Base-by-base conservation (phyloP, 73 alveolate species). In the Symbiodinium pilosum region DNA sequence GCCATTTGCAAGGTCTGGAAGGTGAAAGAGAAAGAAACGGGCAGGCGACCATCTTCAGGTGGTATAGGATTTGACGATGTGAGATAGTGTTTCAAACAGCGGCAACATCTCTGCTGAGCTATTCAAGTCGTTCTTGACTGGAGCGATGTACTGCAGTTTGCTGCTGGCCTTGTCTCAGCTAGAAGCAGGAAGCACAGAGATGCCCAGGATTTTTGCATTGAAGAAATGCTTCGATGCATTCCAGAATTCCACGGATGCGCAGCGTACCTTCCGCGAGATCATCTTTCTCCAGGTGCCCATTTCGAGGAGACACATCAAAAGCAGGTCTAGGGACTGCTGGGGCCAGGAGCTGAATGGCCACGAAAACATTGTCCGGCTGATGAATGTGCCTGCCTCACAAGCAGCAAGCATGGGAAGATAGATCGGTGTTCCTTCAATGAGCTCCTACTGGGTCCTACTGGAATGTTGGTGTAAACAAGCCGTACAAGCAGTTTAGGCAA, bases 211-310 rank as follows among this genome's bases (percentile, higher is more conserved):
- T 56, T 87, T 99, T 36, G 99, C 99, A 24, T 89, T 99, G 86
- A 99, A 99, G 99, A 99, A 99, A 99, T 99, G 99, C 93, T 99
- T 99, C 94, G 99, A 99, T 85, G 99, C 99, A 21, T 99, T 99
- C 99, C 99, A 99, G 87, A 99, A 99, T 93, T 99, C 99, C 44
- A 99, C 99, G 26, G 99, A 99, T 95, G 99, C 99, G 21, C 99
- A 99, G 93, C 99, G 99, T 84, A 99, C 99, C 54, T 99, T 99
- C 91, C 93, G 99, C 42, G 99, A 99, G 95, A 99, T 99, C 93
- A 99, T 99, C 99, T 99, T 99, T 94, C 99, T 99, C 44, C 99
- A 99, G 99, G 99, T 84, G 44, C 2, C 68, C 84, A 51, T 51
- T 36, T 34, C 32, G 32, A 4, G 11, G 43, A 30, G 93, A 28